Percentiles rank a stretch among this genome's conserved stretches.
Evolutionary conservation across 768 basidiomycete genomes (phyloP).

Genomic region (Imleria badia): DNA sequence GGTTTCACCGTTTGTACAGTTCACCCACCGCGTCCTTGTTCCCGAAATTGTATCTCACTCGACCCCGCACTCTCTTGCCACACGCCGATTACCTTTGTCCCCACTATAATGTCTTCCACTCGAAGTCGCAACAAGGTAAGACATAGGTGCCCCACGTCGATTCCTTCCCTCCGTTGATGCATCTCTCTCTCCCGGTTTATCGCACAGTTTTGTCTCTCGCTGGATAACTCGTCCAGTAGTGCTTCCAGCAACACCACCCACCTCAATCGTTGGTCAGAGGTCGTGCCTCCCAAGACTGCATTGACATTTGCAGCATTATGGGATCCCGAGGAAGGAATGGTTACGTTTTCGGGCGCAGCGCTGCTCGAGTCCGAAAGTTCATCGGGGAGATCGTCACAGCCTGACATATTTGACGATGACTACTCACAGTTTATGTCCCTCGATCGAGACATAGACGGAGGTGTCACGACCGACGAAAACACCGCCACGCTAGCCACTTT

Average conservation of each 20-base stretch:
- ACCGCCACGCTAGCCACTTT: slow-evolving; percentile 24
- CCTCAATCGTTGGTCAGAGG: slow-evolving; percentile 53
- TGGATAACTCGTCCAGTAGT: slow-evolving; percentile 16
- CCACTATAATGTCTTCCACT: slow-evolving; percentile 13
- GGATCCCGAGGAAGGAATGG: slow-evolving; percentile 56
- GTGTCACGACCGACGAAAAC: slow-evolving; percentile 15
- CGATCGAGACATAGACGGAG: slow-evolving; percentile 16
- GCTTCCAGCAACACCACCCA: slow-evolving; percentile 9
- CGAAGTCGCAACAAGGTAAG: slow-evolving; percentile 26
- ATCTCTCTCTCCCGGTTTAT: not conserved
- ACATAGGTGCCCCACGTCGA: not conserved
- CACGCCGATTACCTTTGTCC: not conserved
- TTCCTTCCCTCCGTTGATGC: not conserved
- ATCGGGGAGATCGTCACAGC: slow-evolving; percentile 5
- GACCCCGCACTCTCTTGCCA: not conserved
- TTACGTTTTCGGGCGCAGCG: slow-evolving; percentile 54
- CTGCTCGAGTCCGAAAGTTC: slow-evolving; percentile 37
- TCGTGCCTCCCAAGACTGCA: slow-evolving; percentile 54
- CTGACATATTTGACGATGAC: slow-evolving; percentile 17
- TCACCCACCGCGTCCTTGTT: not conserved
- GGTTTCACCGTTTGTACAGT: not conserved
- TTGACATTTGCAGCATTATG: slow-evolving; percentile 61
- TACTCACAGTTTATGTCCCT: slow-evolving; percentile 9
- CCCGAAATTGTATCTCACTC: not conserved
- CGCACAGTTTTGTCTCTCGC: slow-evolving; percentile 23